Percentiles rank a stretch among this genome's conserved stretches.
Conservation (phyloP, 345 rosid species). For the Dipteronia dyeriana region DNA sequence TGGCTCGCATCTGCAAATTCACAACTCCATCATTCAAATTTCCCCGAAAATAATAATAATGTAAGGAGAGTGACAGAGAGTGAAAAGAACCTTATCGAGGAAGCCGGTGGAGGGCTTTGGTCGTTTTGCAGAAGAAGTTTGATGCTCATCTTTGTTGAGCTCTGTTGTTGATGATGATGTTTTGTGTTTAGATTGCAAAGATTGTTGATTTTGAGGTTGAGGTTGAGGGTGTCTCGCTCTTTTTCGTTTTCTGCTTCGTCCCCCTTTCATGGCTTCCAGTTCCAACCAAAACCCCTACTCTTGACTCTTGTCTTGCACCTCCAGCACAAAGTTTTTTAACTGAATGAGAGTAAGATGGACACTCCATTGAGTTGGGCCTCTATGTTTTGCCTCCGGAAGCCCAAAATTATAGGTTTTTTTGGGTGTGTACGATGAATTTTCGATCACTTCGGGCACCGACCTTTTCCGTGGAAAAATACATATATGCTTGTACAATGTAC, state of each 20-base stretch:
- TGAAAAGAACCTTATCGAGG: conserved; percentile 52
- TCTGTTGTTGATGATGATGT: no score
- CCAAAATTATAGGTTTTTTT: no score
- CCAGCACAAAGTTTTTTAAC: no score
- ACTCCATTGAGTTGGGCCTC: no score
- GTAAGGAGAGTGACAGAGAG: background rate
- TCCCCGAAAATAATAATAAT: no score
- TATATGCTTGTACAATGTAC: no score
- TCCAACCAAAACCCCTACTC: background rate
- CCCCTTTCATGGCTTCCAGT: conserved; percentile 41
- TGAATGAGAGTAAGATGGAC: no score
- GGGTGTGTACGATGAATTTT: no score
- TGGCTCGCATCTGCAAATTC: background rate
- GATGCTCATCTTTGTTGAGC: background rate
- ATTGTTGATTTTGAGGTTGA: conserved; percentile 21
- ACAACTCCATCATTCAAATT: conserved; percentile 13
- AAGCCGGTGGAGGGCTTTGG: conserved; percentile 35
- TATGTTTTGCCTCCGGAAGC: no score
- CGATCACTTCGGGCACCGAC: no score
- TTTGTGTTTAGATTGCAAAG: background rate
- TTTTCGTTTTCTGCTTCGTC: conserved; percentile 54
- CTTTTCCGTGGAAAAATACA: no score
- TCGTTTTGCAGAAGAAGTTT: conserved; percentile 31
- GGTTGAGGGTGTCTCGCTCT: conserved; percentile 35
- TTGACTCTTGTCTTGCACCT: background rate